Conservation (phyloP, 75 land plant genomes). For the Gnetum montanum region DNA sequence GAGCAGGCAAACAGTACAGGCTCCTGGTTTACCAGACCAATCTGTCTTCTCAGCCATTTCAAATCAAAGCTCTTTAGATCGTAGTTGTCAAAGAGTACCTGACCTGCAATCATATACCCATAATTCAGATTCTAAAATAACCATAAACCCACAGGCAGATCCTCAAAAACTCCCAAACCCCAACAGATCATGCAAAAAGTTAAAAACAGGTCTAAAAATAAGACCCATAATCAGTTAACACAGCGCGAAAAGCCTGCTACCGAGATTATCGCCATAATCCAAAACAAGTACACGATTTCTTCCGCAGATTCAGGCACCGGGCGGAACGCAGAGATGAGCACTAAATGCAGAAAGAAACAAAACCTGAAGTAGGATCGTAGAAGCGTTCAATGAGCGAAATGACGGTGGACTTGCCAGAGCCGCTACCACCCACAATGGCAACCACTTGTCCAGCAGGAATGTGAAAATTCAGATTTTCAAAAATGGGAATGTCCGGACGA, state of each 20-base stretch:
- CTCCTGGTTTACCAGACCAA: constrained; percentile 91
- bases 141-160: too few relatives aligned
- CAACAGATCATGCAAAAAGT: too few relatives aligned
- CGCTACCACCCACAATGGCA: constrained; percentile 88
- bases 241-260: too few relatives aligned
- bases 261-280: too few relatives aligned
- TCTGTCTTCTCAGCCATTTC: constrained; percentile 80
- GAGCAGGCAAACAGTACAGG: constrained; percentile 86
- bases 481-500: constrained; percentile 69
- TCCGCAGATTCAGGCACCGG: background rate
- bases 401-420: constrained; percentile 89
- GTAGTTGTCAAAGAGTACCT: constrained; percentile 56
- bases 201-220: too few relatives aligned
- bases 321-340: background rate
- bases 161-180: too few relatives aligned
- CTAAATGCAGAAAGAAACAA: background rate
- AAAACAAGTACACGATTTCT: background rate
- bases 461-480: constrained; percentile 41
- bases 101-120: too few relatives aligned
- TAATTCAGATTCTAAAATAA: too few relatives aligned
- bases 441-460: constrained; percentile 72
- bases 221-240: too few relatives aligned
- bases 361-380: constrained; percentile 67
- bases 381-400: constrained; percentile 90
- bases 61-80: constrained; percentile 57